Base-by-base conservation (phyloP, 2,329 filamentous ascomycete species). In the Colletotrichum sojae region DNA sequence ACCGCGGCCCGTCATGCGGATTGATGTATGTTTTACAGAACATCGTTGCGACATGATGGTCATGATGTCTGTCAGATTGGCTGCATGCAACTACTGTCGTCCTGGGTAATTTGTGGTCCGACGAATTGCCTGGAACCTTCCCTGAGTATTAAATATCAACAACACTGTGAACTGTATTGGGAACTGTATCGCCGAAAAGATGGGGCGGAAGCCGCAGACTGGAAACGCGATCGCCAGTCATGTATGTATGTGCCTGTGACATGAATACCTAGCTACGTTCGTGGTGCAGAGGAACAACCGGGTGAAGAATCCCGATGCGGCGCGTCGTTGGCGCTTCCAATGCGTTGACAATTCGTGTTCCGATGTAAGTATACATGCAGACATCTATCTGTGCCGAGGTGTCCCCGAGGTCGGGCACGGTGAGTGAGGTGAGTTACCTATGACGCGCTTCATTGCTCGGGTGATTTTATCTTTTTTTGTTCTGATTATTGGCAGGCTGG, bases 361-460 rank as follows among this genome's bases (percentile, higher is more conserved):
- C 10, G 46, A 5, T 16, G n/a, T 48, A n/a, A 18, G 10, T 36
- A 10, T 36, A 36, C 31, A 2, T 36, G 31, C 31, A 36, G 31
- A 36, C 31, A 8, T 36, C 31, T 10, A 8, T 36, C 31, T 10
- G 31, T 36, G 8, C 31, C 31, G 31, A 62, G 36, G 22, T 45
- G n/a, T 46, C 15, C 20, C 25, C 48, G 22, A 48, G 49, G 59
- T 43, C 9, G 8, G 52, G 16, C 16, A 8, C 13, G 56, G 56
- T 61, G 36, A 53, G 39, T 18, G 18, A 53, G 59, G 59, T 62
- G 49, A 62, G 59, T 53, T 43, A 39, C 43, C 51, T 59, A 66
- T 66, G 61, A 66, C 62, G 55, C 51, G 61, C 66, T 66, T 55
- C 55, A 31, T 43, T 43, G 49, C 22, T 63, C 49, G 46, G 56